Evolutionary conservation across 2,329 filamentous ascomycete genomes (phyloP), one percentile per base, ranked within the genome.

Genomic region (Colletotrichum tanaceti): DNA sequence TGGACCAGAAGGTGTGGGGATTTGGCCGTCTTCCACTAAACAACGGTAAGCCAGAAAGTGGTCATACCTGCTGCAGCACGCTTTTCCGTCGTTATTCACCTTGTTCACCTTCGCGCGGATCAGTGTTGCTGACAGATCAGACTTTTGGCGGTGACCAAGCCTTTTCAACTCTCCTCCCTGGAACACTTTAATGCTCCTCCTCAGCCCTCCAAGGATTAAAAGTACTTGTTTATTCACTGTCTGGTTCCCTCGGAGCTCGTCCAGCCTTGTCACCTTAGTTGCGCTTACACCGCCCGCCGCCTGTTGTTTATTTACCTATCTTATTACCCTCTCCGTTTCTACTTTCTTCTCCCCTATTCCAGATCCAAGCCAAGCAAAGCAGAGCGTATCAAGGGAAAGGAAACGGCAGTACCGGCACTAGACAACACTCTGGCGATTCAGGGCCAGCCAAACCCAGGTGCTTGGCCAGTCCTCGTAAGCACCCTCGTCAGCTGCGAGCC

Each of bases 101-200:
- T 47, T 5, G 5, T 20, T 22, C 14, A 16, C n/a, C 59, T 66
- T 50, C 50, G 50, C 50, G 50, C 22, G 39, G 18, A 22, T 41
- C 5, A 35, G 47, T 24, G 38, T 61, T 69, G 66, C 66, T 69
- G 62, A 69, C 66, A 69, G 38, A 66, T 69, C 55, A 47, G 46
- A 49, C 22, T 57, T 60, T 44, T 44, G 50, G 66, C 62, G 57
- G 66, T 69, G 63, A 65, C 62, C 57, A 65, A 66, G 24, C 55
- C 50, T 58, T 61, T 53, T 38, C 44, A 61, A 62, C 65, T 50
- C 62, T 68, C 35, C 65, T 65, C 55, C 62, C 57, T 58, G 62
- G 66, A 66, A 66, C 62, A 69, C 49, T 49, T 69, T 69, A 47
- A 66, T 66, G 66, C 50, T 69, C 62, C 62, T 66, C 47, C 41